Base-by-base conservation (phyloP, 768 basidiomycete genomes). In the Dioszegia crocea region DNA sequence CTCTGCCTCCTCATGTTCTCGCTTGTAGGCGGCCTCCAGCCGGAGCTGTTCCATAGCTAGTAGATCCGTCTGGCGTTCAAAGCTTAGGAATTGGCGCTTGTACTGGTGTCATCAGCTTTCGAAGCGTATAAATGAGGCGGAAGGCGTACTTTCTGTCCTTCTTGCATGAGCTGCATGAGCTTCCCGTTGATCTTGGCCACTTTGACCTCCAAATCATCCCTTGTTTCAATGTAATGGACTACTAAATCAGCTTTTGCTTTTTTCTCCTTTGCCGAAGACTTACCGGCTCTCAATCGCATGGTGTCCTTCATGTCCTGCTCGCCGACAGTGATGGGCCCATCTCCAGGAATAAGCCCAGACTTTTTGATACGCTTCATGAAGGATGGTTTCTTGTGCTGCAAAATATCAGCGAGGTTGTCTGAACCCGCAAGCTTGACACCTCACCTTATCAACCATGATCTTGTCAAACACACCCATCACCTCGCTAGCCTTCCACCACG, bases 401-500 rank as follows among this genome's bases (percentile, higher is more conserved):
- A n/a, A 4, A 60, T 47, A 16, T 39, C 5, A 57, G 40, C 30
- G 31, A 21, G 5, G 12, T 21, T 46, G 5, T 5, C 56, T 11
- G 12, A 49, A 14, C 17, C 6, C 14, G 33, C 33, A 33, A 26
- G 33, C 40, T n/a, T 30, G 17, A 14, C 3, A 39, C 1, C 24
- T 41, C 69, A 89, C 88, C 82, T 85, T 89, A 70, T 93, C 88
- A 63, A 87, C 85, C 55, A 96, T 81, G 36, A 94, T 89, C 46
- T 80, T 81, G 73, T 94, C 91, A 62, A 96, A 91, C 12, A 90
- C 91, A 66, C 88, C 86, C 53, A 96, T 88, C 67, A 94, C 88
- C 47, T 87, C 85, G 2, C 88, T 89, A 30, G 88, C 89, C 68
- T 91, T 86, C 91, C 91, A 96, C 92, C 92, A 96, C 63, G 86